phyloP scores from a whole-genome alignment of 306 rosid species.

The Glycine tomentella region DNA sequence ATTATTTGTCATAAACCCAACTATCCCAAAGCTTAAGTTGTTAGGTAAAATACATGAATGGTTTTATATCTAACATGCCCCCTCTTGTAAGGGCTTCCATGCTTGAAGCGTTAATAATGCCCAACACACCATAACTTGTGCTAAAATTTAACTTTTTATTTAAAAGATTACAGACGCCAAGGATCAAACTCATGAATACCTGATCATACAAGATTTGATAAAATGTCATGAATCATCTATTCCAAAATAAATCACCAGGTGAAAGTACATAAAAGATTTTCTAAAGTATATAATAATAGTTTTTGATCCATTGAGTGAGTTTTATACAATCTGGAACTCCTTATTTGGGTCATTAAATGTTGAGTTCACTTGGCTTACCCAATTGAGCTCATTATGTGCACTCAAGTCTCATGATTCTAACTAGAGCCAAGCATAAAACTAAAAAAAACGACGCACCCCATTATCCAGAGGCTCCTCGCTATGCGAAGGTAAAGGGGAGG shows the following conservation, averaged over 20 bases:
- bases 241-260: not conserved
- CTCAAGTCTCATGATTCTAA: not conserved
- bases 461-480: too few relatives aligned
- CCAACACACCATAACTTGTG: not conserved
- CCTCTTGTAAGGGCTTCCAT: not conserved
- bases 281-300: not conserved
- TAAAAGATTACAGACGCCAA: not conserved
- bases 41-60: not conserved
- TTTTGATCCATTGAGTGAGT: not conserved
- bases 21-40: not conserved
- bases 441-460: not conserved
- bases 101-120: not conserved
- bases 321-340: slow-evolving; percentile 8
- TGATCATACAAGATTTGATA: not conserved
- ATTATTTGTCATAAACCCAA: not conserved
- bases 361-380: not conserved
- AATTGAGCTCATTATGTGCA: slow-evolving; percentile 4
- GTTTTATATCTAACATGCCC: not conserved
- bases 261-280: not conserved
- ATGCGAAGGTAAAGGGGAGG: too few relatives aligned
- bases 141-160: not conserved
- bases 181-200: not conserved
- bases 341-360: slow-evolving; percentile 8
- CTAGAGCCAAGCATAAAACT: slow-evolving; percentile 1
- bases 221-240: not conserved